Evolutionary conservation across 495 filamentous ascomycete species (phyloP).

Genomic region (Friedmanniomyces simplex): DNA sequence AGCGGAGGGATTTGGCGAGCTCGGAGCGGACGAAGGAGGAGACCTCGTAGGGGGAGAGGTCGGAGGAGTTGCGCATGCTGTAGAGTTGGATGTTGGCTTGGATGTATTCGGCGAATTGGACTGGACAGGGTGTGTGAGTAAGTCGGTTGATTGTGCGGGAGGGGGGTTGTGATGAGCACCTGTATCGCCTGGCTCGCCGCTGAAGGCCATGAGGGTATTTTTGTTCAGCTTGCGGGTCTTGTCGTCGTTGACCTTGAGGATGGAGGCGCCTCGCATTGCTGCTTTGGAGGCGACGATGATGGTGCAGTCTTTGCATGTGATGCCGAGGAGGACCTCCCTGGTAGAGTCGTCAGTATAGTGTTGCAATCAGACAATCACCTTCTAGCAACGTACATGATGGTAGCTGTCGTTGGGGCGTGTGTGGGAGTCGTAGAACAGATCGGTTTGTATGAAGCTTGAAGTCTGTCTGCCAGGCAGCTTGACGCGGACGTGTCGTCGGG

Average conservation of each 20-base stretch:
- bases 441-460: background rate
- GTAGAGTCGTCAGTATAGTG: background rate
- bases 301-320: constrained; percentile 98
- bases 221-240: constrained; percentile 87
- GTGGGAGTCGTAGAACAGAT: background rate
- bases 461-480: background rate
- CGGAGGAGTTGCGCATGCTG: constrained; percentile 91
- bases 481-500: background rate
- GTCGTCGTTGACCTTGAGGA: constrained; percentile 93
- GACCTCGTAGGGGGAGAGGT: constrained; percentile 77
- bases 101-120: constrained; percentile 98
- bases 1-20: constrained; percentile 79
- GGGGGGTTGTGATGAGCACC: constrained; percentile 39
- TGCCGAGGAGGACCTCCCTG: constrained; percentile 96
- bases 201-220: constrained; percentile 92
- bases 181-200: constrained; percentile 93
- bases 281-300: constrained; percentile 96
- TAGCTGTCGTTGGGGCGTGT: background rate
- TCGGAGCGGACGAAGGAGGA: constrained; percentile 87
- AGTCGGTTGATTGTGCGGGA: background rate
- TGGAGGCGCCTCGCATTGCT: constrained; percentile 89
- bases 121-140: constrained; percentile 35
- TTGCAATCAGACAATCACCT: background rate
- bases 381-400: background rate
- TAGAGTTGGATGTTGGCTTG: constrained; percentile 98